These are phyloP conservation scores for Casuarina cunninghamiana DNA, from an alignment of 306 rosid genomes.

Conservation along the genomic window DNA sequence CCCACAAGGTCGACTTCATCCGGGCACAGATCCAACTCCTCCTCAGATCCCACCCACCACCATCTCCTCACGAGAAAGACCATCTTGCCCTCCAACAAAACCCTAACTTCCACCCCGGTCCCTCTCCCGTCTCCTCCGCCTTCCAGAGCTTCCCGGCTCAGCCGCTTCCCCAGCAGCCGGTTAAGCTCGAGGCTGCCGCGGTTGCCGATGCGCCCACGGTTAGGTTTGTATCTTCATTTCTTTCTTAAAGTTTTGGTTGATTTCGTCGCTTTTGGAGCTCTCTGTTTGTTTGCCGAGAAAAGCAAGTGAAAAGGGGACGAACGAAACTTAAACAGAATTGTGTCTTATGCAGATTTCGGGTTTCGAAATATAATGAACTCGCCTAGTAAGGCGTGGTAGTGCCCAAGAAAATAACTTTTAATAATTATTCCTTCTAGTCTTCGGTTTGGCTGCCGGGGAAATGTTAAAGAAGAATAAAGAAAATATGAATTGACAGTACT, in stretches of 20 bases:
- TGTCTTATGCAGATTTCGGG: background rate
- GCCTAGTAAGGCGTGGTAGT: background rate
- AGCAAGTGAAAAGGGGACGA: background rate
- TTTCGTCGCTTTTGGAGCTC: background rate
- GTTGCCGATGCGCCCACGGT: slow-evolving; percentile 29
- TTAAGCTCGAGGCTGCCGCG: slow-evolving; percentile 30
- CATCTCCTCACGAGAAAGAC: slow-evolving; percentile 30
- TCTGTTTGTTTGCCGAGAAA: slow-evolving; percentile 17
- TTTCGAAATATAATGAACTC: background rate
- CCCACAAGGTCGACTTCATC: slow-evolving; percentile 71
- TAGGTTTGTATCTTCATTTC: background rate
- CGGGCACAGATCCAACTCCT: slow-evolving; percentile 56
- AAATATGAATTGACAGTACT: background rate
- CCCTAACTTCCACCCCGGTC: slow-evolving; percentile 55
- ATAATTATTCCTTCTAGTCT: background rate
- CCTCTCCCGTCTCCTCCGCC: slow-evolving; percentile 40
- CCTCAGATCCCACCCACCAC: slow-evolving; percentile 4
- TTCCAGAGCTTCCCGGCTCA: slow-evolving; percentile 43
- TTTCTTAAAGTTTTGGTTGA: background rate
- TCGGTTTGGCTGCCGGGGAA: slow-evolving; percentile 4
- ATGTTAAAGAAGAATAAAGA: background rate
- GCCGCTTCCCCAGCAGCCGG: slow-evolving; percentile 8
- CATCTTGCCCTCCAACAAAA: slow-evolving; percentile 55
- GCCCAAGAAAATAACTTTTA: background rate
- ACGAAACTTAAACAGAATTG: background rate